phyloP scores from a whole-genome alignment of 805 yeast species.

The Vanderwaltozyma tropicalis region DNA sequence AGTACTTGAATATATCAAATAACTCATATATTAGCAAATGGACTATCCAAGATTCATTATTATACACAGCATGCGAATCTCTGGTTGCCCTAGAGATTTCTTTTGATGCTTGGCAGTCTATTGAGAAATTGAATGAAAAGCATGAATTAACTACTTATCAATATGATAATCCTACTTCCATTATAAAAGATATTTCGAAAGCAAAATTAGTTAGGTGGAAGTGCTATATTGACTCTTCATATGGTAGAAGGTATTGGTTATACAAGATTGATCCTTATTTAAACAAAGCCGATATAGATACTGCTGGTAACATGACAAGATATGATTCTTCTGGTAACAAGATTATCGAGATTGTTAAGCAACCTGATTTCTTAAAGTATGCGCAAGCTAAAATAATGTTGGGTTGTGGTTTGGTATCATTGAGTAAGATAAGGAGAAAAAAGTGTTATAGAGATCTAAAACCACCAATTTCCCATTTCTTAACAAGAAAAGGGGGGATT shows the following conservation, averaged over 20 bases:
- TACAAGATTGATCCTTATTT: constrained; percentile 35
- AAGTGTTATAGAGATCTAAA: constrained; percentile 23
- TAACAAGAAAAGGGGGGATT: constrained; percentile 24
- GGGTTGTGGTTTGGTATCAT: constrained; percentile 28
- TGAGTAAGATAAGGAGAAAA: constrained; percentile 21
- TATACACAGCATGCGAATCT: constrained; percentile 37
- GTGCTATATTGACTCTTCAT: constrained; percentile 30
- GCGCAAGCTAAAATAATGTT: constrained; percentile 33
- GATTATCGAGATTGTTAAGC: constrained; percentile 32
- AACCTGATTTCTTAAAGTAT: constrained; percentile 31
- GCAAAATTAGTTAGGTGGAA: constrained; percentile 23
- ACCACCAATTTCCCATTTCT: constrained; percentile 27
- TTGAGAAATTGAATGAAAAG: constrained; percentile 20
- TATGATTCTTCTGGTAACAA: constrained; percentile 61
- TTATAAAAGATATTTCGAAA: constrained; percentile 15
- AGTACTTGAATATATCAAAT: constrained; percentile 57
- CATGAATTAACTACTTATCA: constrained; percentile 18
- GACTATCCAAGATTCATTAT: constrained; percentile 41
- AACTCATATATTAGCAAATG: constrained; percentile 50
- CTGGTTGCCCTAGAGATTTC: constrained; percentile 59
- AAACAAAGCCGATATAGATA: constrained; percentile 28
- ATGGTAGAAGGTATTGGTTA: constrained; percentile 76
- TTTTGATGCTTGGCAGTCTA: constrained; percentile 35
- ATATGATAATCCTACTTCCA: constrained; percentile 12
- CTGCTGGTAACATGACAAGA: constrained; percentile 34